A percentile compares a stretch with the other conserved stretches of the same genome.
These are phyloP conservation scores for Ulvella scutata DNA, from an alignment of 139 green algal species.

Conservation along the genomic window DNA sequence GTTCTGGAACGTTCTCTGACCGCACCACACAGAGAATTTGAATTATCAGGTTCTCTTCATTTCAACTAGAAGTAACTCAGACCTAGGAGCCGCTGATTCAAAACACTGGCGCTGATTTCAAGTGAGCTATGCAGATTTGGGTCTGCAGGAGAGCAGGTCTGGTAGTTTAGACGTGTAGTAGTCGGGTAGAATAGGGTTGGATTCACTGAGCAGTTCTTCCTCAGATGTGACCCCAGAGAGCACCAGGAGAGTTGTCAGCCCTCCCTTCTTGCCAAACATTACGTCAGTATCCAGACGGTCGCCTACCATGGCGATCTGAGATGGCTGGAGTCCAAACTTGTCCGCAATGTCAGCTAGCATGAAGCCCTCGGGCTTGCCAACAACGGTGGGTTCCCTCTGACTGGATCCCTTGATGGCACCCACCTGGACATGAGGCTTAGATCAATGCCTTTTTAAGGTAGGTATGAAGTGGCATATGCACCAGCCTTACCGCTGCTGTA, in stretches of 20 bases:
- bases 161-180: slow-evolving; percentile 60
- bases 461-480: too few relatives aligned
- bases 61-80: too few relatives aligned
- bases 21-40: too few relatives aligned
- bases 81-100: too few relatives aligned
- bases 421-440: slow-evolving; percentile 12
- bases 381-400: slow-evolving; percentile 80
- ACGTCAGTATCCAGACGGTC: slow-evolving; percentile 99
- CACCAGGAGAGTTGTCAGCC: slow-evolving; percentile 73
- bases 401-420: slow-evolving; percentile 39
- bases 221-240: slow-evolving; percentile 81
- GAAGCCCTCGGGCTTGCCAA: slow-evolving; percentile 91
- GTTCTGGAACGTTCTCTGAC: too few relatives aligned
- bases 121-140: too few relatives aligned
- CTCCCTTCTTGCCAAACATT: slow-evolving; percentile 92
- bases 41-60: too few relatives aligned
- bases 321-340: slow-evolving; percentile 38
- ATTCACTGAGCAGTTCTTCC: slow-evolving; percentile 51
- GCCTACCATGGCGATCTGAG: slow-evolving; percentile 97
- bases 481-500: too few relatives aligned
- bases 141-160: slow-evolving; percentile 58
- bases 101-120: too few relatives aligned
- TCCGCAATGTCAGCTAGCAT: slow-evolving; percentile 93
- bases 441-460: too few relatives aligned
- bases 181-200: slow-evolving; percentile 83